A percentile compares a stretch with the other conserved stretches of the same genome.
phyloP scores from a whole-genome alignment of 352 stramenopile species.

The Phytophthora pluvialis region DNA sequence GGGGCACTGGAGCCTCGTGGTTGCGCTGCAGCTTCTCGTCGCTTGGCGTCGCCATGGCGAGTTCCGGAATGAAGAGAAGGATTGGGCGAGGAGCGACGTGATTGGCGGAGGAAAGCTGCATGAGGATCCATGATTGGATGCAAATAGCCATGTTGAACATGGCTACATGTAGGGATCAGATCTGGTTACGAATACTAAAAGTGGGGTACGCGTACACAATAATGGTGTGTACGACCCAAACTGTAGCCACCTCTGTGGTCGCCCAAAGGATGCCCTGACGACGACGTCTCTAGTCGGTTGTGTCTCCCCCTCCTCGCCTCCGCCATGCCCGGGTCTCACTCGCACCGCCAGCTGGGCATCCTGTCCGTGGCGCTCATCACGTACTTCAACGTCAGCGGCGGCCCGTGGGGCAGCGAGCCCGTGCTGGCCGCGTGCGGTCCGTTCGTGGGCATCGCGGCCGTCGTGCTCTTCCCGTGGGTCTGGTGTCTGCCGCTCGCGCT shows the following conservation, averaged over 20 bases:
- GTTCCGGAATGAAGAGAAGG: constrained; percentile 23
- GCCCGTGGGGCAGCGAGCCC: constrained; percentile 72
- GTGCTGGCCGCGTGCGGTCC: constrained; percentile 67
- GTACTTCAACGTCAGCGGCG: constrained; percentile 82
- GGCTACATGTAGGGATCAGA: too few species aligned
- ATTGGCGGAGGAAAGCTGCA: constrained; percentile 25
- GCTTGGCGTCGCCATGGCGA: constrained; percentile 19
- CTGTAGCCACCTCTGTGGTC: constrained; percentile 15
- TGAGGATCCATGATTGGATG: constrained; percentile 4
- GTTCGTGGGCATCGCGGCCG: constrained; percentile 66
- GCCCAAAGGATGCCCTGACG: constrained; percentile 26
- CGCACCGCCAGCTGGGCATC: constrained; percentile 69
- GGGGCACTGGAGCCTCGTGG: not conserved
- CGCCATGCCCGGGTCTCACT: constrained; percentile 69
- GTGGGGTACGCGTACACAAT: too few species aligned
- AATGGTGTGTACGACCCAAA: too few species aligned
- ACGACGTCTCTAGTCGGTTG: constrained; percentile 3
- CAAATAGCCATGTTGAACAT: constrained; percentile 6
- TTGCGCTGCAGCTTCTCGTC: constrained; percentile 26
- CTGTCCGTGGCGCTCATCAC: constrained; percentile 77
- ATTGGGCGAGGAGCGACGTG: constrained; percentile 6
- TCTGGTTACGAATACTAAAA: too few species aligned
- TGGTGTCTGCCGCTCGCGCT: constrained; percentile 77
- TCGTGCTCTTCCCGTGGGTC: constrained; percentile 74
- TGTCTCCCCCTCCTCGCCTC: too few species aligned